Percentiles rank a stretch among this genome's conserved stretches.
Conservation (phyloP, 2,329 filamentous ascomycete species). For the Plenodomus tracheiphilus region DNA sequence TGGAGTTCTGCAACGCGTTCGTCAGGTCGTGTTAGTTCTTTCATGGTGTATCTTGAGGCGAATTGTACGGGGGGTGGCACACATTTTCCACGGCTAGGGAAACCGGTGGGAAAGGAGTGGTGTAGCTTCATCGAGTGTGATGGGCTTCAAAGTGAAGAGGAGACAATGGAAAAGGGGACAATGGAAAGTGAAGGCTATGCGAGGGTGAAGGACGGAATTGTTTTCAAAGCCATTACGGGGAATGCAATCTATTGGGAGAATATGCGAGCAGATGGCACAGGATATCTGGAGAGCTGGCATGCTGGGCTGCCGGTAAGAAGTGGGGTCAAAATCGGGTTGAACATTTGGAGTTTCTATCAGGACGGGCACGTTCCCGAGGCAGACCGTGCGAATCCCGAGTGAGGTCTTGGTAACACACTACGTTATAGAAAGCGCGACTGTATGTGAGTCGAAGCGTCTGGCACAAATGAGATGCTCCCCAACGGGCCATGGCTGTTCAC, state of each 20-base stretch:
- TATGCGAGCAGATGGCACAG: constrained; percentile 57
- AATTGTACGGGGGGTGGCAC: constrained; percentile 63
- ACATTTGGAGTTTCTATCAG: constrained; percentile 68
- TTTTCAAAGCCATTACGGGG: constrained; percentile 60
- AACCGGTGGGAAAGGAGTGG: constrained; percentile 53
- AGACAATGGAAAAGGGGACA: constrained; percentile 2
- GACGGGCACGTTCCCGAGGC: constrained; percentile 26
- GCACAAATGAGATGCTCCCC: too few species aligned
- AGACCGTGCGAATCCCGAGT: neutral
- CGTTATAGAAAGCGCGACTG: too few species aligned
- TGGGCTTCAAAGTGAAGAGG: constrained; percentile 6
- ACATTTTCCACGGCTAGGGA: constrained; percentile 59
- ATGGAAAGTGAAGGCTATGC: too few species aligned
- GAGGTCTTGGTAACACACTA: too few species aligned
- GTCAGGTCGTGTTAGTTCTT: constrained; percentile 55
- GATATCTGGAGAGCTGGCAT: constrained; percentile 64
- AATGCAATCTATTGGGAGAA: constrained; percentile 68
- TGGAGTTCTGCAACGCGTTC: constrained; percentile 46
- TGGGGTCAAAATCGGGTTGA: constrained; percentile 63
- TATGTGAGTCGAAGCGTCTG: too few species aligned
- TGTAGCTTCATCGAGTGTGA: constrained; percentile 62
- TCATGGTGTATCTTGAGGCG: constrained; percentile 62
- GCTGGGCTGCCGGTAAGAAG: constrained; percentile 60
- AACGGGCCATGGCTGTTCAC: too few species aligned
- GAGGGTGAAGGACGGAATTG: constrained; percentile 47